Base-by-base conservation (phyloP, 176 grass and related monocot species). In the Aegilops tauschii region DNA sequence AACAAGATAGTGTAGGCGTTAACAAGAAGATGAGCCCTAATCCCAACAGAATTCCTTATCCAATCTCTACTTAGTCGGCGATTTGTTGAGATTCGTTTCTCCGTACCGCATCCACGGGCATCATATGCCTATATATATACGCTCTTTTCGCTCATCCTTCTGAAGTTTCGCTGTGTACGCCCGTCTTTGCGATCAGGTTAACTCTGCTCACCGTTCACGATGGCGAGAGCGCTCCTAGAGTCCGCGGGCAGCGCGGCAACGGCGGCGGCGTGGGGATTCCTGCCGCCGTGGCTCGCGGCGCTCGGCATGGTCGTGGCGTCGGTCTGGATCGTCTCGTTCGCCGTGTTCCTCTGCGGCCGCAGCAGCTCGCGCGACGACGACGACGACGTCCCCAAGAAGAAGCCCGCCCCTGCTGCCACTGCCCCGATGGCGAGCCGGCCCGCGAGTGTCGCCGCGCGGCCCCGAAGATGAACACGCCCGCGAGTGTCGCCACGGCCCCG, bases 331-430 rank as follows among this genome's bases (percentile, higher is more conserved):
- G 18, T 71, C 13, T 76, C 81, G 1, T 25, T 90, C 18, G 85
- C 78, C 16, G 78, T 93, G 34, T 93, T 93, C 72, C 13, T 87
- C 71, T 93, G 91, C 81, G 77, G 81, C 42, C 81, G 16, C 36
- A 64, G 16, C 36, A 64, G 77, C 75, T 62, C 58, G 9, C 5
- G 30, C 44, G 61, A 16, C 64, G 65, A 12, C 65, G 72, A 77
- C 29, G 70, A 39, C 28, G 17, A 32, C 17, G 31, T 2, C 16
- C 73, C 61, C 18, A 69, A 14, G 76, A 87, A 87, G 78, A 71
- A 66, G 62, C 74, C 71, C 4, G 16, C 61, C 0, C 32, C 14
- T 52, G 49, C 49, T 52, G 49, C 49, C 14, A 17, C 49, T 0
- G 49, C 25, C 5, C 39, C 65, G 20, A 12, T 10, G 49, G 49